Conservation (phyloP, 768 basidiomycete genomes). For the Filobasidium wieringae region DNA sequence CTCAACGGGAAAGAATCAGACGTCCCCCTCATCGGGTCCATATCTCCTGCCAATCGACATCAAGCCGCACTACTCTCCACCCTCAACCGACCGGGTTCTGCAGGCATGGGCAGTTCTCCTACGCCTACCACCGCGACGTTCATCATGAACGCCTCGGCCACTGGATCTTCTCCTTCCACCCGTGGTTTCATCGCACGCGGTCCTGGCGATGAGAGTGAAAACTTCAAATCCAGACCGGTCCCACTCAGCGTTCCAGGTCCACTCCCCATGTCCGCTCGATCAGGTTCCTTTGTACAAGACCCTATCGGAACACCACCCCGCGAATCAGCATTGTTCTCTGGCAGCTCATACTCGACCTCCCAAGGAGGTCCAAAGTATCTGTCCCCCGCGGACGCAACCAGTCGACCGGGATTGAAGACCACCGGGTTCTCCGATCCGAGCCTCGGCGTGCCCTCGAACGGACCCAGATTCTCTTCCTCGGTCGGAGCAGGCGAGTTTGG, state of each 20-base stretch:
- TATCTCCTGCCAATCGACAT: constrained; percentile 2
- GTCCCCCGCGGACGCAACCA: not conserved
- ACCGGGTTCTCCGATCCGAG: not conserved
- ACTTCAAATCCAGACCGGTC: constrained; percentile 10
- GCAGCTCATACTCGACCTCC: not conserved
- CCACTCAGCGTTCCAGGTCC: constrained; percentile 38
- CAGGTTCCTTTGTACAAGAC: constrained; percentile 46
- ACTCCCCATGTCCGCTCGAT: constrained; percentile 17
- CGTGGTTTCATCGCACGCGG: not conserved
- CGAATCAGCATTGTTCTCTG: constrained; percentile 19
- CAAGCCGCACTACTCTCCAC: not conserved
- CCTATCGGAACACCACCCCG: constrained; percentile 72
- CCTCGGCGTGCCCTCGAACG: not conserved
- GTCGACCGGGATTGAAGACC: not conserved
- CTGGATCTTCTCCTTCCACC: not conserved
- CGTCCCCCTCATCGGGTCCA: not conserved
- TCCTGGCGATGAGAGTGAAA: constrained; percentile 13
- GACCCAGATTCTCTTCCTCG: constrained; percentile 6
- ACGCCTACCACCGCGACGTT: not conserved
- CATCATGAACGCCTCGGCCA: not conserved
- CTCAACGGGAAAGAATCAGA: not conserved
- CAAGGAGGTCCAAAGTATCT: not conserved
- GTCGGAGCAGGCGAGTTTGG: constrained; percentile 13
- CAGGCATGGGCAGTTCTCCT: not conserved
- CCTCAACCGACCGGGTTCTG: not conserved